These are phyloP conservation scores for Tilletia setariae DNA, from an alignment of 1,284 basidiomycete genomes.

Conservation along the genomic window DNA sequence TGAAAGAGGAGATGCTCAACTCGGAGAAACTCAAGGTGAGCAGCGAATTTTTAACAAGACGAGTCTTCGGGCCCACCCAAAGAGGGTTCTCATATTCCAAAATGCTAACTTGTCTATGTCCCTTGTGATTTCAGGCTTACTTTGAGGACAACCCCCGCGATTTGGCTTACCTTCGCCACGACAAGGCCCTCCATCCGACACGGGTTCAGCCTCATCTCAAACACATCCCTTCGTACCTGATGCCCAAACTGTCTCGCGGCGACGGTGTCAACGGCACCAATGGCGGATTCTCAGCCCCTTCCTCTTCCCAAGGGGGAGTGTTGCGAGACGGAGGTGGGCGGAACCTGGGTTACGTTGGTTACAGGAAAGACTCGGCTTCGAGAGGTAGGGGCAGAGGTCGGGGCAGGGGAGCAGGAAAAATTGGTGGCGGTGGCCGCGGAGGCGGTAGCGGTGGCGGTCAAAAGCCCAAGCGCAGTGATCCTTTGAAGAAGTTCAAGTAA, in stretches of 20 bases:
- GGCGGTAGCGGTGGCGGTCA: neutral
- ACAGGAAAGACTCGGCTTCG: neutral
- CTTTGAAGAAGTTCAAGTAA: slow-evolving; percentile 15
- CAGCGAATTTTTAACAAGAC: neutral
- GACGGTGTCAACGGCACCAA: neutral
- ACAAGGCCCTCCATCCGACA: slow-evolving; percentile 84
- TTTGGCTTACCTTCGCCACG: slow-evolving; percentile 86
- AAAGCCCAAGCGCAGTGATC: slow-evolving; percentile 1
- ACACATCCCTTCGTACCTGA: slow-evolving; percentile 87
- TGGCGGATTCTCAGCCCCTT: neutral
- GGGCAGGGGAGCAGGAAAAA: neutral
- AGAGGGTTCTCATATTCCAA: no score
- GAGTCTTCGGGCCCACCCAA: neutral
- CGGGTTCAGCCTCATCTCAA: slow-evolving; percentile 86
- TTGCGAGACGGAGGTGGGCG: slow-evolving; percentile 2
- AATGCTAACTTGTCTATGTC: no score
- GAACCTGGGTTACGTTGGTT: slow-evolving; percentile 7
- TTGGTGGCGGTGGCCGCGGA: neutral
- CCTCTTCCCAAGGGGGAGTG: neutral
- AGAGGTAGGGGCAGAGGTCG: neutral
- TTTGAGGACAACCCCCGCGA: slow-evolving; percentile 97
- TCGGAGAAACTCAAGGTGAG: slow-evolving; percentile 90
- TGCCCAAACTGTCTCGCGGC: slow-evolving; percentile 60
- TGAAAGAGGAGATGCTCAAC: slow-evolving; percentile 89
- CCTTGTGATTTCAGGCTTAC: slow-evolving; percentile 68